phyloP scores from a whole-genome alignment of 176 grass and related monocot genomes.

The Triticum timopheevii region DNA sequence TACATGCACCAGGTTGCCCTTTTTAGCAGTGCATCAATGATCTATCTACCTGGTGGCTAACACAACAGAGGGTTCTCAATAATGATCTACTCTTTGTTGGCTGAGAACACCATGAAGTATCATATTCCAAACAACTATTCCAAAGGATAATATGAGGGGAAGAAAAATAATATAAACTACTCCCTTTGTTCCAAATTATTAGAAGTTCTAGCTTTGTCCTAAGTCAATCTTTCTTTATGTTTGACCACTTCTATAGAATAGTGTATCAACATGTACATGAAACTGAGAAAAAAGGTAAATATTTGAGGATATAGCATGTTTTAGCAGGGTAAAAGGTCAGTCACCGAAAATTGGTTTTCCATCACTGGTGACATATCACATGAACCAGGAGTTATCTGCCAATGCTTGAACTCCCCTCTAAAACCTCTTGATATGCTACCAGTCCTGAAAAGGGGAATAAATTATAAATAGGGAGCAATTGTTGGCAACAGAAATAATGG shows the following conservation, averaged over 20 bases:
- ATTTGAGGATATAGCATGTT: conserved; percentile 8
- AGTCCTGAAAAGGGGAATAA: conserved; percentile 49
- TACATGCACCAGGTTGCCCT: too few species aligned
- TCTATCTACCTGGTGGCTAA: neutral
- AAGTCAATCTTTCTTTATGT: neutral
- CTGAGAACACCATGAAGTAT: neutral
- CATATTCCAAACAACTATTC: neutral
- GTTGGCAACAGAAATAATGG: neutral
- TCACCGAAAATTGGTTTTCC: conserved; percentile 99
- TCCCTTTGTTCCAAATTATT: neutral
- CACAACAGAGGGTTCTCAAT: neutral
- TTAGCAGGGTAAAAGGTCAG: conserved; percentile 19
- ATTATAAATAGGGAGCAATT: conserved; percentile 23
- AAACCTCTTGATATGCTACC: conserved; percentile 98
- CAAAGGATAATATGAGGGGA: neutral
- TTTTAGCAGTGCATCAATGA: neutral
- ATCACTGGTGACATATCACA: conserved; percentile 88
- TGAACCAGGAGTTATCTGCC: conserved; percentile 93
- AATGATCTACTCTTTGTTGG: neutral
- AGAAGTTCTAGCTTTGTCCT: neutral
- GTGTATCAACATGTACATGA: neutral
- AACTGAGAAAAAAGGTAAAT: neutral
- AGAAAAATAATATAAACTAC: neutral
- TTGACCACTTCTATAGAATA: neutral
- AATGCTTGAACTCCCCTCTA: conserved; percentile 96